These are phyloP conservation scores for Rhodotorula sp. DNA, from an alignment of 1,284 basidiomycete species.

Conservation along the genomic window DNA sequence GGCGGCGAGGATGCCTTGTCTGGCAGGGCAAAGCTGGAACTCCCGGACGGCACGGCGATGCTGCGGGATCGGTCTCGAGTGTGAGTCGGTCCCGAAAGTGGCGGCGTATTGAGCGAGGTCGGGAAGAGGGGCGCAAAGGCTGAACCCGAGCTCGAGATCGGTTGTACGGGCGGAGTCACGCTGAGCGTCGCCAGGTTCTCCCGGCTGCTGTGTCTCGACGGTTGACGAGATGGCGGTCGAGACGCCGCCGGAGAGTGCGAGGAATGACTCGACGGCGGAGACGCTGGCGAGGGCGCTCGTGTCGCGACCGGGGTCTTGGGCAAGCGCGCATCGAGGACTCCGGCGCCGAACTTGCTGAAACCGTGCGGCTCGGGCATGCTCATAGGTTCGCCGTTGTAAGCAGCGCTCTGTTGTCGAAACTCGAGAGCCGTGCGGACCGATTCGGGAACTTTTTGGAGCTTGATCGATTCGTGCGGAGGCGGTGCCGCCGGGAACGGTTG, in stretches of 20 bases:
- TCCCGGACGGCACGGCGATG: slow-evolving; percentile 7
- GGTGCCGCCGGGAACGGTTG: slow-evolving; percentile 36
- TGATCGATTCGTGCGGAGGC: slow-evolving; percentile 39
- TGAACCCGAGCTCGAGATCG: slow-evolving; percentile 11
- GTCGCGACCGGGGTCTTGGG: slow-evolving; percentile 36
- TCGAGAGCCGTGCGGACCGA: slow-evolving; percentile 38
- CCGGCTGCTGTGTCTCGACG: slow-evolving; percentile 27
- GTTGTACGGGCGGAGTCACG: background rate
- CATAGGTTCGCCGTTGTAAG: slow-evolving; percentile 17
- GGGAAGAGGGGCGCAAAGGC: slow-evolving; percentile 35
- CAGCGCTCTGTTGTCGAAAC: slow-evolving; percentile 23
- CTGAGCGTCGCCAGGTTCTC: slow-evolving; percentile 9
- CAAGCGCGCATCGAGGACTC: slow-evolving; percentile 8
- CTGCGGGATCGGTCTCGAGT: slow-evolving; percentile 27
- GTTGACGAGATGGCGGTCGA: slow-evolving; percentile 5
- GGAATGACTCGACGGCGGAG: slow-evolving; percentile 19
- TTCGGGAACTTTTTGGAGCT: slow-evolving; percentile 40
- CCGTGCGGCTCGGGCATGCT: slow-evolving; percentile 10
- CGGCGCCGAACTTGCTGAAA: slow-evolving; percentile 2
- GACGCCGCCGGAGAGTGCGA: slow-evolving; percentile 12
- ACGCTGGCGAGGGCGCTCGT: slow-evolving; percentile 35
- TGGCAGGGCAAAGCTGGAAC: background rate
- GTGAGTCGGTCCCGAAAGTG: background rate
- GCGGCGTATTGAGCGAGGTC: slow-evolving; percentile 6
- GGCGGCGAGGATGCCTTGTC: background rate